Evolutionary conservation across 2,329 filamentous ascomycete genomes (phyloP), one percentile per base, ranked within the genome.

Genomic region (Ciborinia camelliae): DNA sequence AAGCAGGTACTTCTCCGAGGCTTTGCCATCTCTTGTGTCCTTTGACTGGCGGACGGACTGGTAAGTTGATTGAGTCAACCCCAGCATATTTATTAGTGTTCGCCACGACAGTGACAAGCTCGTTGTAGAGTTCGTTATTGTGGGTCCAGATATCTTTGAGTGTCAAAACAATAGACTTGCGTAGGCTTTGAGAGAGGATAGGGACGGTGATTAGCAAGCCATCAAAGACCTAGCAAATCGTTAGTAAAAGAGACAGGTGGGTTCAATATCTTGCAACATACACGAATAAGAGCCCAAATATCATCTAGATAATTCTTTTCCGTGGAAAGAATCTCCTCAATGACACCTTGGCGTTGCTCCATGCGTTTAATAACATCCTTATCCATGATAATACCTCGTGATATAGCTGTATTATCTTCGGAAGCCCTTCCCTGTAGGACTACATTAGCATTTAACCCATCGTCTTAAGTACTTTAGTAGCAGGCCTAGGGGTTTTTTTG

Each of bases 231-330:
- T 92, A 69, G 10, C 9, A 18, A 14, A 45, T 43, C 71, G 80
- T 79, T 61, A 80, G 78, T 77, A 73, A 85, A 92, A 91, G 76
- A 92, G 90, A 73, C 89, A 87, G 66, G 96, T 79, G 68, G 93
- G 70, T 23, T 5, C 39, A 55, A 72, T 79, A 78, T 62, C 78
- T 78, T 45, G 26, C 10, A 78, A 73, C 86, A 74, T 79, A 94
- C 93, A 77, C 96, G 92, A 75, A 90, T 89, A 66, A 98, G 80
- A 69, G 95, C 92, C 71, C 91, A 91, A 65, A 98, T 77, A 72
- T 97, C 94, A 20, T 88, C 86, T 71, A 98, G 88, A 75, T 98
- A 98, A 72, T 89, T 86, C 74, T 95, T 90, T 76, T 98, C 95
- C 0, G 93, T 96, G 64, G 79, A 84, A 67, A 97, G 86, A 59